These are phyloP conservation scores for Monosporascus cannonballus DNA, from an alignment of 2,329 filamentous ascomycete genomes.

Conservation along the genomic window DNA sequence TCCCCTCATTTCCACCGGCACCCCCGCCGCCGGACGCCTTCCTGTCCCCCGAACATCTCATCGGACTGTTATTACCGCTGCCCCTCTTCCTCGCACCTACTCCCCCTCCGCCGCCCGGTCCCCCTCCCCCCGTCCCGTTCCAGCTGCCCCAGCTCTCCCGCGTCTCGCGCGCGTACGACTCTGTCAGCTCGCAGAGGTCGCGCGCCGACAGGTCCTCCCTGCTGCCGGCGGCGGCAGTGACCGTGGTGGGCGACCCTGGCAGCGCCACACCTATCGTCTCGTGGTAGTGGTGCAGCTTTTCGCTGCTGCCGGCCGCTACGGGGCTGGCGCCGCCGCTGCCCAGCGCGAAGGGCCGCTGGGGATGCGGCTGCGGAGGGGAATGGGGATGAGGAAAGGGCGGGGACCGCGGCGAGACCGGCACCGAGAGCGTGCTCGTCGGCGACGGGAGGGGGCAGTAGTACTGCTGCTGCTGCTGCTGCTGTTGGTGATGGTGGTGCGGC, in stretches of 20 bases:
- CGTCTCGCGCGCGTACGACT: slow-evolving; percentile 23
- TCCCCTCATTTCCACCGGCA: neutral
- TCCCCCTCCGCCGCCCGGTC: slow-evolving; percentile 10
- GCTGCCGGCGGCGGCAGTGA: neutral
- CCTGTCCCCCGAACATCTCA: neutral
- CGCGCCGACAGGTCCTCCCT: slow-evolving; percentile 15
- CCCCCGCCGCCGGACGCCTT: slow-evolving; percentile 7
- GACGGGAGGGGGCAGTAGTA: neutral
- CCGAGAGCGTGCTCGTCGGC: neutral
- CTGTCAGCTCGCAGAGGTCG: slow-evolving; percentile 26
- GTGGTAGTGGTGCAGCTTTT: too few species aligned
- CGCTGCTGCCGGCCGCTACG: too few species aligned
- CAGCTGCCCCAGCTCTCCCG: slow-evolving; percentile 31
- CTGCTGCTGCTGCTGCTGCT: neutral
- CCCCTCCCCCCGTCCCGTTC: slow-evolving; percentile 18
- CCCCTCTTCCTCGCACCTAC: slow-evolving; percentile 6
- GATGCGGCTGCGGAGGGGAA: neutral
- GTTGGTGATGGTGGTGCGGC: neutral
- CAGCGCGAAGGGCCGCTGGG: too few species aligned
- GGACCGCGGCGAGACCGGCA: neutral
- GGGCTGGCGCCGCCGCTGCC: too few species aligned
- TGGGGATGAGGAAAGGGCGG: neutral
- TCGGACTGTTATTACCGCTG: slow-evolving; percentile 6
- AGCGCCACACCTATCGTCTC: too few species aligned
- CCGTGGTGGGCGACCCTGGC: neutral